A percentile compares a stretch with the other conserved stretches of the same genome.
Conservation (phyloP, 177 flowering plant species). For the Vitis hybrid region DNA sequence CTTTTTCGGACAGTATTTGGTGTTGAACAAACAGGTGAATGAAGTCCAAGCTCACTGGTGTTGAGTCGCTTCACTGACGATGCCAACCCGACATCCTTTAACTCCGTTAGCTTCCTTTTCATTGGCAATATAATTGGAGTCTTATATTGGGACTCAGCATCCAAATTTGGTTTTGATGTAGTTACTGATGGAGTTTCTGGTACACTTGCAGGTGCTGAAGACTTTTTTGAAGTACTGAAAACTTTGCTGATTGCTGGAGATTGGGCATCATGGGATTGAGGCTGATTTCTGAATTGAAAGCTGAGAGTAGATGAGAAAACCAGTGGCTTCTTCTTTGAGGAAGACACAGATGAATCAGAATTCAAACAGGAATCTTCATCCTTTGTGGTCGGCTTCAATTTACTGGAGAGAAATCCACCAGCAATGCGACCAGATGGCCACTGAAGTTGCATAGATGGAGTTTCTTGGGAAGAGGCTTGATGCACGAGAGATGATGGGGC, state of each 20-base stretch:
- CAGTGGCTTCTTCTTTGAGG: slow-evolving; percentile 56
- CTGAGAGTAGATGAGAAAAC: slow-evolving; percentile 51
- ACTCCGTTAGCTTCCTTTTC: slow-evolving; percentile 77
- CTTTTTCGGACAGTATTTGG: slow-evolving; percentile 46
- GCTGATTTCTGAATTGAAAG: slow-evolving; percentile 44
- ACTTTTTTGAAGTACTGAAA: slow-evolving; percentile 31
- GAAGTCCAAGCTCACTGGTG: slow-evolving; percentile 50
- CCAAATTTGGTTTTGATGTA: slow-evolving; percentile 26
- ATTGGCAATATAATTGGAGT: slow-evolving; percentile 69
- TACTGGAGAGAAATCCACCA: slow-evolving; percentile 57
- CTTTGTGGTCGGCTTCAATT: slow-evolving; percentile 23
- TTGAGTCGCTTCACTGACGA: slow-evolving; percentile 60
- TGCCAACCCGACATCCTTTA: slow-evolving; percentile 48
- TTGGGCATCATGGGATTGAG: slow-evolving; percentile 32
- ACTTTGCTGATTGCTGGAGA: slow-evolving; percentile 30
- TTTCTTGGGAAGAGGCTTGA: slow-evolving; percentile 63
- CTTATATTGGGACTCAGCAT: slow-evolving; percentile 50
- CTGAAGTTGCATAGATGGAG: slow-evolving; percentile 48
- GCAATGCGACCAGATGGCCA: slow-evolving; percentile 86
- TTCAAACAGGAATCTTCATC: slow-evolving; percentile 36
- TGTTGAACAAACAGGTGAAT: slow-evolving; percentile 56
- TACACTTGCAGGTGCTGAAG: slow-evolving; percentile 22
- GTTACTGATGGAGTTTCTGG: slow-evolving; percentile 42
- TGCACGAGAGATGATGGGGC: slow-evolving; percentile 58
- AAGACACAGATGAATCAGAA: slow-evolving; percentile 36